phyloP scores from a whole-genome alignment of 1,139 yeast species.

The Debaryomyces psychrophilus region DNA sequence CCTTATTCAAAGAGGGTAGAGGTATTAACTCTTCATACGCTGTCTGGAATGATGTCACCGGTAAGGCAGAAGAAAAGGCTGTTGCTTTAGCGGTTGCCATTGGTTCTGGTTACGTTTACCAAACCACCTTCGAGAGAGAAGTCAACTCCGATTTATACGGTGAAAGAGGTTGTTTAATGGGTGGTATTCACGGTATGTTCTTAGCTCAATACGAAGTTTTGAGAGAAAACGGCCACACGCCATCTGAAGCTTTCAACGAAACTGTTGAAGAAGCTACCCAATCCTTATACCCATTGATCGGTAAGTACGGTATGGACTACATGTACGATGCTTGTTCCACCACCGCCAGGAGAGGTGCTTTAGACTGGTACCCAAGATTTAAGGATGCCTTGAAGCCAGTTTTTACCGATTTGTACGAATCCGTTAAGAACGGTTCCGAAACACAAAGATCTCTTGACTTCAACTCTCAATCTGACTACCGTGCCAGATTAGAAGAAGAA shows the following conservation, averaged over 20 bases:
- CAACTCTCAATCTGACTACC: constrained; percentile 97
- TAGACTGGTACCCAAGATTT: constrained; percentile 99
- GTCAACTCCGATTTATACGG: constrained; percentile 99
- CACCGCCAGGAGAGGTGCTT: constrained; percentile 99
- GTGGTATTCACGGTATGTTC: constrained; percentile 99
- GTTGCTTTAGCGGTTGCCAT: constrained; percentile 98
- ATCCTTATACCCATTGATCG: constrained; percentile 97
- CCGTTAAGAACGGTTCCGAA: constrained; percentile 95
- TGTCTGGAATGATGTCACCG: constrained; percentile 98
- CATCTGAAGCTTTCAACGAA: constrained; percentile 99
- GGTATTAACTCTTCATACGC: constrained; percentile 99
- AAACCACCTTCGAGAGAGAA: constrained; percentile 98
- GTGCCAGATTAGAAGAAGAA: constrained; percentile 94
- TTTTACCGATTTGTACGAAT: constrained; percentile 91
- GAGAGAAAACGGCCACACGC: constrained; percentile 99
- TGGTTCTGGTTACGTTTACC: constrained; percentile 99
- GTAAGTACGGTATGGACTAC: constrained; percentile 99
- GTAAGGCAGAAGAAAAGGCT: constrained; percentile 99
- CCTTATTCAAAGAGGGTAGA: constrained; percentile 99
- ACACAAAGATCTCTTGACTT: constrained; percentile 97
- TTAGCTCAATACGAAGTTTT: constrained; percentile 99
- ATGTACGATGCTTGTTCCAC: constrained; percentile 99
- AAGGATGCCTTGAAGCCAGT: constrained; percentile 99
- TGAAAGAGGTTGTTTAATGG: constrained; percentile 99
- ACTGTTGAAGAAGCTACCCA: constrained; percentile 99